A percentile compares a stretch with the other conserved stretches of the same genome.
These are phyloP conservation scores for Chenopodium quinoa DNA, from an alignment of 148 eudicot species.

Conservation along the genomic window DNA sequence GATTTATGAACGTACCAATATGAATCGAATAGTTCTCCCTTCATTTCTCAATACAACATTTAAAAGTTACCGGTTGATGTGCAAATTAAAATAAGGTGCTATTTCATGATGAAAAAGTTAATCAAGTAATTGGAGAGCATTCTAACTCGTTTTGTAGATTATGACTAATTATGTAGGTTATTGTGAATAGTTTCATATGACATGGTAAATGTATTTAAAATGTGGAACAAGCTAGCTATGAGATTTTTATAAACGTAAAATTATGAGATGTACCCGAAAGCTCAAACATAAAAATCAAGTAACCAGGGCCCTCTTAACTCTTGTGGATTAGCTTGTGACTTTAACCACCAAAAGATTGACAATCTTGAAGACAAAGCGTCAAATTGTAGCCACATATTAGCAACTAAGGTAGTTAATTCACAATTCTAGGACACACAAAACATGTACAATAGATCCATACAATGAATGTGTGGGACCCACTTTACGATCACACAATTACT, in stretches of 20 bases:
- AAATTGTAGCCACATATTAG: slow-evolving; percentile 14
- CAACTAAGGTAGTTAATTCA: neutral
- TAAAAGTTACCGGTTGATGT: too few species aligned
- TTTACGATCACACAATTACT: neutral
- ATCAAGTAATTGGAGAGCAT: too few species aligned
- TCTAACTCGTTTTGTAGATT: too few species aligned
- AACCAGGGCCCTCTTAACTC: neutral
- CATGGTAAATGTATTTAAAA: too few species aligned
- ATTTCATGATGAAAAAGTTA: too few species aligned
- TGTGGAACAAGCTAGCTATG: too few species aligned
- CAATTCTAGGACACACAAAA: neutral
- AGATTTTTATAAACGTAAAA: neutral
- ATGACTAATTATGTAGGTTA: too few species aligned
- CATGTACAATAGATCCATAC: neutral
- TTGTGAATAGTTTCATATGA: too few species aligned
- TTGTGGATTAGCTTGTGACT: neutral
- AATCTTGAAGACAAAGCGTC: slow-evolving; percentile 27
- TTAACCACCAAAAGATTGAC: slow-evolving; percentile 11
- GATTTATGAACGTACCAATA: too few species aligned
- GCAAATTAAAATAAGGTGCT: too few species aligned
- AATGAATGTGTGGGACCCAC: neutral
- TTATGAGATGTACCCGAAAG: neutral
- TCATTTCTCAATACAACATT: too few species aligned
- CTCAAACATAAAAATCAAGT: neutral
- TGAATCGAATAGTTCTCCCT: too few species aligned